A percentile compares a stretch with the other conserved stretches of the same genome.
Evolutionary conservation across 1,139 yeast genomes (phyloP).

Genomic region (Keqinozyma sinolaborantium): DNA sequence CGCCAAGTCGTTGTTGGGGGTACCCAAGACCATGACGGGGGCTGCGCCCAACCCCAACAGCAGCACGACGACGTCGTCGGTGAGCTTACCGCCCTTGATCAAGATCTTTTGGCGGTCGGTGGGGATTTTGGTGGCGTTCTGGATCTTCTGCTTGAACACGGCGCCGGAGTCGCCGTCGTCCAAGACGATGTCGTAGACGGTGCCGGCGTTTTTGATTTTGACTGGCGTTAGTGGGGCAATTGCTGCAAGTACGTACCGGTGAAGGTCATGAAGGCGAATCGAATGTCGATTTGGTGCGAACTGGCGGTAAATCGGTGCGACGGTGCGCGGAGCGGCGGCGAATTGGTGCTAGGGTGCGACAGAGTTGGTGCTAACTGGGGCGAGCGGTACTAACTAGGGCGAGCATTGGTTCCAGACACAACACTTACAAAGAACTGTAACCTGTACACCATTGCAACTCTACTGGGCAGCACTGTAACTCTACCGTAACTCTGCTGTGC

Average conservation of each 20-base stretch:
- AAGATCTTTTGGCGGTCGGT: slow-evolving; percentile 85
- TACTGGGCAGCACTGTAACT: too few relatives aligned
- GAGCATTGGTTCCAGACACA: too few relatives aligned
- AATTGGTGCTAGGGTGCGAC: too few relatives aligned
- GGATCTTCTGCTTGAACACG: slow-evolving; percentile 70
- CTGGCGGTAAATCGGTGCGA: too few relatives aligned
- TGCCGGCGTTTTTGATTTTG: slow-evolving; percentile 79
- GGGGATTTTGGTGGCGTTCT: slow-evolving; percentile 75
- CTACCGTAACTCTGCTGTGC: too few relatives aligned
- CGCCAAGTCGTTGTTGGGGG: slow-evolving; percentile 72
- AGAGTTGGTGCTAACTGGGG: too few relatives aligned
- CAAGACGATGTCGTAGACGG: slow-evolving; percentile 67
- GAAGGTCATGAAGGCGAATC: slow-evolving; percentile 6
- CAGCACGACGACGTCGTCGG: slow-evolving; percentile 51
- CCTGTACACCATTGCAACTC: too few relatives aligned
- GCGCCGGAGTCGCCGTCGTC: slow-evolving; percentile 55
- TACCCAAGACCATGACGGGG: slow-evolving; percentile 85
- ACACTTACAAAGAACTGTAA: too few relatives aligned
- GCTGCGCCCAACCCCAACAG: slow-evolving; percentile 56
- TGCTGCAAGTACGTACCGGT: slow-evolving; percentile 7
- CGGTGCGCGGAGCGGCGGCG: too few relatives aligned
- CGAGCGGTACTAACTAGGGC: too few relatives aligned
- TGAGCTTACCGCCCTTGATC: slow-evolving; percentile 83
- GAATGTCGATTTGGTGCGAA: too few relatives aligned
- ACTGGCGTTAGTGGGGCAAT: slow-evolving; percentile 9